These are phyloP conservation scores for Penicillium frequentans DNA, from an alignment of 2,329 filamentous ascomycete genomes.

Conservation along the genomic window DNA sequence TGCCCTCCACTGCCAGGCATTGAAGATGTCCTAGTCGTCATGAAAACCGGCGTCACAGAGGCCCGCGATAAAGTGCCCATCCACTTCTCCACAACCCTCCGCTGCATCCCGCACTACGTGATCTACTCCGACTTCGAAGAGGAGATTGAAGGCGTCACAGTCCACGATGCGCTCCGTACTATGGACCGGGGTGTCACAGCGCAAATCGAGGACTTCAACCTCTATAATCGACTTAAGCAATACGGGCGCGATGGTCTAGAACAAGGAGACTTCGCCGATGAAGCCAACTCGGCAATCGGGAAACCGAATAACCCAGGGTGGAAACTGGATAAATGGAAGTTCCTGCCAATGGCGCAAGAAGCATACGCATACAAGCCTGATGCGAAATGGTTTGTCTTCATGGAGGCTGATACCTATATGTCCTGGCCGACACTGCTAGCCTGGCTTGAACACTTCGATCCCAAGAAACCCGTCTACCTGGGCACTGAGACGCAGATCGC, in stretches of 20 bases:
- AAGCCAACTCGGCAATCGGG: slow-evolving; percentile 39
- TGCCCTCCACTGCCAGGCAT: slow-evolving; percentile 43
- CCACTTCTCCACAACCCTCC: slow-evolving; percentile 56
- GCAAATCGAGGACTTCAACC: slow-evolving; percentile 50
- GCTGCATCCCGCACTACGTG: slow-evolving; percentile 56
- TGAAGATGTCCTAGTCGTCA: slow-evolving; percentile 56
- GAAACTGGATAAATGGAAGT: slow-evolving; percentile 61
- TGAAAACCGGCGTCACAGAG: slow-evolving; percentile 61
- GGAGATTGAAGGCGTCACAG: slow-evolving; percentile 50
- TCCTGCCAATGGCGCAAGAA: slow-evolving; percentile 56
- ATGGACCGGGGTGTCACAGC: slow-evolving; percentile 42
- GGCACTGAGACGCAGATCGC: slow-evolving; percentile 56
- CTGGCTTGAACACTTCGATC: slow-evolving; percentile 55
- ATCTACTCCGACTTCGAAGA: slow-evolving; percentile 62
- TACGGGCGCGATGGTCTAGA: slow-evolving; percentile 46
- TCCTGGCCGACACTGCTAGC: slow-evolving; percentile 54
- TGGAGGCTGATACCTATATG: slow-evolving; percentile 60
- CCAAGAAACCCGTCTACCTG: slow-evolving; percentile 51
- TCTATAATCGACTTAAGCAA: slow-evolving; percentile 51
- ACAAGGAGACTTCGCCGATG: slow-evolving; percentile 36
- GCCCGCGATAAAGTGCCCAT: slow-evolving; percentile 55
- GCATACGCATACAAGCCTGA: slow-evolving; percentile 46
- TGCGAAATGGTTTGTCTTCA: slow-evolving; percentile 60
- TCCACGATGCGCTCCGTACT: slow-evolving; percentile 52
- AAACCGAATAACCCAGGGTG: slow-evolving; percentile 50